Conservation (phyloP, 768 basidiomycete genomes). For the Mycena metata region DNA sequence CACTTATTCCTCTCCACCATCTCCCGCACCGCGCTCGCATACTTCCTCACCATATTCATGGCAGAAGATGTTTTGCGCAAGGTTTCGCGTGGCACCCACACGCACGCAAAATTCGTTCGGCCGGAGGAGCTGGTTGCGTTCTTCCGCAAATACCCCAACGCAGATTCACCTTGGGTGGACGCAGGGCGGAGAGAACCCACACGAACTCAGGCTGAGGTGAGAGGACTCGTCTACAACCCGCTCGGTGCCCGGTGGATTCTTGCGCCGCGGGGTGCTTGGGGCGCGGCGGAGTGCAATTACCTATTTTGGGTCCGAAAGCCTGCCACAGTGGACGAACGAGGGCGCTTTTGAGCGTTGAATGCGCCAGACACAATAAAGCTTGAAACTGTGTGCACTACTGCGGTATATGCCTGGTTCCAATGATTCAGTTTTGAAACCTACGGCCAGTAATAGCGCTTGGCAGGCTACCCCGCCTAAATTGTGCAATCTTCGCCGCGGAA, state of each 20-base stretch:
- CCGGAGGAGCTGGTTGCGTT: conserved; percentile 88
- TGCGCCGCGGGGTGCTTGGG: conserved; percentile 69
- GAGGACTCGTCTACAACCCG: conserved; percentile 84
- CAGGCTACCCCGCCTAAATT: no score
- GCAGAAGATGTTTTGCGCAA: conserved; percentile 87
- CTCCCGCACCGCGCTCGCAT: conserved; percentile 74
- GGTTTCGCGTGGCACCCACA: conserved; percentile 92
- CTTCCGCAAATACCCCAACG: conserved; percentile 70
- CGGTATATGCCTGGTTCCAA: no score
- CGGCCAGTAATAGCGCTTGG: no score
- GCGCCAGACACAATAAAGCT: no score
- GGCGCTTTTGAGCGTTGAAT: no score
- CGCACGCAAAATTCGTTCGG: conserved; percentile 90
- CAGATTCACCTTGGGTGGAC: conserved; percentile 24
- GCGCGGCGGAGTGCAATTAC: conserved; percentile 78
- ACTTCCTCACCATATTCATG: conserved; percentile 66
- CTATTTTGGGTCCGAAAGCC: conserved; percentile 91
- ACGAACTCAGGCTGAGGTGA: conserved; percentile 81
- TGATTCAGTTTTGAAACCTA: no score
- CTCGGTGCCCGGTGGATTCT: conserved; percentile 77
- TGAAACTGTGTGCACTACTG: no score
- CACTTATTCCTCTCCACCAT: conserved; percentile 97
- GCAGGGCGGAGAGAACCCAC: conserved; percentile 53
- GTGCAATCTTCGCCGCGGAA: no score
- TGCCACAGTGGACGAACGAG: background rate